Evolutionary conservation across 805 yeast genomes (phyloP).

Genomic region (Cyberlindnera suaveolens): DNA sequence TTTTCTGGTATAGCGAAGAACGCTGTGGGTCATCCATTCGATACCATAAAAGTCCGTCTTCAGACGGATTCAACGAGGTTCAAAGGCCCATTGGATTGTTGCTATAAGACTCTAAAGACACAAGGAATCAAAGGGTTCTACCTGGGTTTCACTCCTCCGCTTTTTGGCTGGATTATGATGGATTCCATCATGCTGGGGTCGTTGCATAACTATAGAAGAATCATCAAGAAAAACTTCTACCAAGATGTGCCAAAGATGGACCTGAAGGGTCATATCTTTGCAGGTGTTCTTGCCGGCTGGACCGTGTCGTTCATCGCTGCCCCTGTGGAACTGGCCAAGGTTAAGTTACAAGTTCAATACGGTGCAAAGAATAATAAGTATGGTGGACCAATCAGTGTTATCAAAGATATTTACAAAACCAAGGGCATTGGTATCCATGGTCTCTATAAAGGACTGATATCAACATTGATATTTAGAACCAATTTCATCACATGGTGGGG

Average conservation of each 20-base stretch:
- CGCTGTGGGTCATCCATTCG: conserved; percentile 90
- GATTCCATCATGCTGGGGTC: conserved; percentile 89
- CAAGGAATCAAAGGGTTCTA: conserved; percentile 81
- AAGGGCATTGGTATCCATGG: conserved; percentile 58
- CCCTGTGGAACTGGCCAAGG: conserved; percentile 86
- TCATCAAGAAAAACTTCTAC: conserved; percentile 59
- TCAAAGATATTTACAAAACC: conserved; percentile 46
- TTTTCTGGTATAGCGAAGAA: conserved; percentile 84
- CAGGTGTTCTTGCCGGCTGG: conserved; percentile 78
- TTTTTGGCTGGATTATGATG: conserved; percentile 92
- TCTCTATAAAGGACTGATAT: conserved; percentile 71
- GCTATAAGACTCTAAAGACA: conserved; percentile 57
- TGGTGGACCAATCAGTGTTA: conserved; percentile 77
- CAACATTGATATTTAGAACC: conserved; percentile 83
- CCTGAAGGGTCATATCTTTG: conserved; percentile 63
- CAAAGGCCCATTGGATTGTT: conserved; percentile 80
- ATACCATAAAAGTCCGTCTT: conserved; percentile 80
- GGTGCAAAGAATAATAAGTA: conserved; percentile 64
- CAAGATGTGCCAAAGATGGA: conserved; percentile 59
- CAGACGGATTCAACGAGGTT: conserved; percentile 72
- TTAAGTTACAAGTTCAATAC: conserved; percentile 84
- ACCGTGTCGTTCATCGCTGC: conserved; percentile 95
- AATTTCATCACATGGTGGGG: conserved; percentile 95
- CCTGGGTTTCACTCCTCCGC: conserved; percentile 89
- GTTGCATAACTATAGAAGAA: conserved; percentile 66